A percentile compares a stretch with the other conserved stretches of the same genome.
These are phyloP conservation scores for Xylariaceae sp. DNA, from an alignment of 2,329 filamentous ascomycete genomes.

Conservation along the genomic window DNA sequence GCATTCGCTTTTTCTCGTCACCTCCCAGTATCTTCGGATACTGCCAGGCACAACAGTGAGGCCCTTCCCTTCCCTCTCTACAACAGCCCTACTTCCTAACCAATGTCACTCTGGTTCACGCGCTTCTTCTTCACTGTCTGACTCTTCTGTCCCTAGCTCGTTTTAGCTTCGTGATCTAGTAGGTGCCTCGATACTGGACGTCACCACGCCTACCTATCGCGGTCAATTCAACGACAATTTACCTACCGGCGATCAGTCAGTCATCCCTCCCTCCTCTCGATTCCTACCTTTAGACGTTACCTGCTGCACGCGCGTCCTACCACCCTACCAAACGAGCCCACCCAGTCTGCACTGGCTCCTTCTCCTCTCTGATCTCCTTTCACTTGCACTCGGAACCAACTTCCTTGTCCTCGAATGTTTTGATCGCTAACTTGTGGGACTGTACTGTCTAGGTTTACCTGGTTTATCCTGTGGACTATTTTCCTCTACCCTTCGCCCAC, in stretches of 20 bases:
- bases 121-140: background rate
- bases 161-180: slow-evolving; percentile 8
- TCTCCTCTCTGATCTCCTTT: slow-evolving; percentile 10
- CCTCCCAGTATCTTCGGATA: too few species aligned
- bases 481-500: slow-evolving; percentile 4
- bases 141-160: slow-evolving; percentile 9
- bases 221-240: background rate
- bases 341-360: slow-evolving; percentile 6
- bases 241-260: background rate
- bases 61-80: background rate
- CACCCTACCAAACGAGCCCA: background rate
- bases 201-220: background rate
- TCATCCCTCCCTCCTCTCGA: slow-evolving; percentile 1
- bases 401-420: slow-evolving; percentile 8
- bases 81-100: background rate
- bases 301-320: slow-evolving; percentile 2
- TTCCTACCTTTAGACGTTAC: background rate
- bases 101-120: background rate
- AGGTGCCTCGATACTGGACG: slow-evolving; percentile 3
- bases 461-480: slow-evolving; percentile 6
- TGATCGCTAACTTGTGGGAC: slow-evolving; percentile 12
- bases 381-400: slow-evolving; percentile 10
- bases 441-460: slow-evolving; percentile 9
- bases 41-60: too few species aligned
- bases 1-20: too few species aligned